A percentile compares a stretch with the other conserved stretches of the same genome.
phyloP scores from a whole-genome alignment of 495 filamentous ascomycete genomes.

The Podospora australis region DNA sequence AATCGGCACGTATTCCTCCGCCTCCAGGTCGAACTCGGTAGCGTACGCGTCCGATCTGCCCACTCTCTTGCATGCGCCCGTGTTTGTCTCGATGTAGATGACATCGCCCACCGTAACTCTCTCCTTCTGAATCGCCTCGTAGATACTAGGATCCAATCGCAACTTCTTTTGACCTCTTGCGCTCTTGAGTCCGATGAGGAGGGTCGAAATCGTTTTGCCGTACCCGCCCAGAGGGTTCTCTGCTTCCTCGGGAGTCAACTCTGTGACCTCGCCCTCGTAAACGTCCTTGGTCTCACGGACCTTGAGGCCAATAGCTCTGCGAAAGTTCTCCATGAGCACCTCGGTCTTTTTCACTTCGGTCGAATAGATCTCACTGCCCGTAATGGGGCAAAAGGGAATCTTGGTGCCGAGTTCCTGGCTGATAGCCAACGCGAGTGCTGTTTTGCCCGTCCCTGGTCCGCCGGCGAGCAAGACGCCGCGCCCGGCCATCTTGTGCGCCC shows the following conservation, averaged over 20 bases:
- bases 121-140: slow-evolving; percentile 98
- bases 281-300: slow-evolving; percentile 98
- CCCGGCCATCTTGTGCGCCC: slow-evolving; percentile 93
- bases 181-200: slow-evolving; percentile 84
- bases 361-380: slow-evolving; percentile 93
- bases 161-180: slow-evolving; percentile 94
- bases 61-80: slow-evolving; percentile 92
- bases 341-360: slow-evolving; percentile 99
- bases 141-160: slow-evolving; percentile 91
- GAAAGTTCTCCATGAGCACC: slow-evolving; percentile 96
- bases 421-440: slow-evolving; percentile 87
- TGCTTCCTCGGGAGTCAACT: slow-evolving; percentile 92
- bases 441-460: slow-evolving; percentile 91
- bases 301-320: slow-evolving; percentile 88
- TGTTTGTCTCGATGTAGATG: slow-evolving; percentile 98
- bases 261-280: slow-evolving; percentile 94
- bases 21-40: slow-evolving; percentile 96
- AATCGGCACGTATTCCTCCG: slow-evolving; percentile 96
- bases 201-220: slow-evolving; percentile 85
- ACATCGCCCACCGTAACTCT: slow-evolving; percentile 92
- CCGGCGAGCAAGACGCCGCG: slow-evolving; percentile 89
- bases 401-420: slow-evolving; percentile 94
- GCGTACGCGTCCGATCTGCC: slow-evolving; percentile 93
- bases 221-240: slow-evolving; percentile 96
- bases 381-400: slow-evolving; percentile 95